These are phyloP conservation scores for Kwoniella bestiolae DNA, from an alignment of 768 basidiomycete genomes.

Conservation along the genomic window DNA sequence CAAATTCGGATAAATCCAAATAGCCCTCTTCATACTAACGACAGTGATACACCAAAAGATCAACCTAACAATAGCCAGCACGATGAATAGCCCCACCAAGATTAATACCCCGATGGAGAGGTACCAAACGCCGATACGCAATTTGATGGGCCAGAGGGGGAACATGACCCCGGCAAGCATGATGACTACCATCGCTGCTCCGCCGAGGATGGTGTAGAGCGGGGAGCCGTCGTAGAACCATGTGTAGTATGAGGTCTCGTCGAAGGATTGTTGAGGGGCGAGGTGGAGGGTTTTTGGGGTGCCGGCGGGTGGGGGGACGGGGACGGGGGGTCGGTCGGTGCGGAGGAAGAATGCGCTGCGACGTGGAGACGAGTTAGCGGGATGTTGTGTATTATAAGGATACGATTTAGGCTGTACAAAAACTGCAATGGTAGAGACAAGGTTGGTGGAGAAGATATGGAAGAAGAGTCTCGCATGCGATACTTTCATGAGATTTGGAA, in stretches of 20 bases:
- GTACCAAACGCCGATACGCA: conserved; percentile 95
- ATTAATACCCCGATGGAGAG: conserved; percentile 84
- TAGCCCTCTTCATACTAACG: conserved; percentile 81
- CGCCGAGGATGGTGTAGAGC: conserved; percentile 89
- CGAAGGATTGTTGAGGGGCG: conserved; percentile 72
- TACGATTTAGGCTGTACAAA: no score
- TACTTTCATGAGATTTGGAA: no score
- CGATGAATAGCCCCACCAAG: conserved; percentile 87
- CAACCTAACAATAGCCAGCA: conserved; percentile 81
- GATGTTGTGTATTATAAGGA: no score
- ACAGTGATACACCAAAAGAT: conserved; percentile 94
- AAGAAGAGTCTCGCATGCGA: no score
- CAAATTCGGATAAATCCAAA: conserved; percentile 98
- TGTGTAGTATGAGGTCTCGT: conserved; percentile 81
- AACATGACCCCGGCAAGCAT: conserved; percentile 99
- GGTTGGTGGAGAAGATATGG: no score
- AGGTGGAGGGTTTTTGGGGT: conserved; percentile 76
- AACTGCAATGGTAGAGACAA: no score
- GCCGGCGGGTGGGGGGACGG: conserved; percentile 58
- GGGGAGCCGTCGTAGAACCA: conserved; percentile 98
- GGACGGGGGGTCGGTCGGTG: conserved; percentile 69
- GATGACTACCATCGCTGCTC: conserved; percentile 84
- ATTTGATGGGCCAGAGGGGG: conserved; percentile 92
- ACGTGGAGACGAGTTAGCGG: not conserved
- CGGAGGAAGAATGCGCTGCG: conserved; percentile 83